Evolutionary conservation across 345 rosid genomes (phyloP).

Genomic region (Eucalyptus paniculata): DNA sequence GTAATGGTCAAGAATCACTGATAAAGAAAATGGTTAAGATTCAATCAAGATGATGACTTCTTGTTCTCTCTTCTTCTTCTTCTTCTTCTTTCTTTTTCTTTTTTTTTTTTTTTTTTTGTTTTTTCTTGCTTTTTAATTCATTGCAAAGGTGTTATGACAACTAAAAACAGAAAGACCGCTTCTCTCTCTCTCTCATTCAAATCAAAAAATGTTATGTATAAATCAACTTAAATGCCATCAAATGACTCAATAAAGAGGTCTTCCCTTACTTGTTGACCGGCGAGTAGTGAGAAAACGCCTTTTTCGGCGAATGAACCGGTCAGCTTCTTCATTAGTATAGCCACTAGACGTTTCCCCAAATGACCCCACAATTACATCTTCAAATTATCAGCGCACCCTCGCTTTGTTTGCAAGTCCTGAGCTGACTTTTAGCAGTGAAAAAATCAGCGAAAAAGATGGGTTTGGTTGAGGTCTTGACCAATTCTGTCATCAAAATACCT

Average conservation of each 20-base stretch:
- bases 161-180: not conserved
- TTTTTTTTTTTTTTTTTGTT: not conserved
- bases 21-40: not conserved
- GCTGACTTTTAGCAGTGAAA: not conserved
- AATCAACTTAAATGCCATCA: not conserved
- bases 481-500: not conserved
- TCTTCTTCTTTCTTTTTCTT: not conserved
- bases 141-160: not conserved
- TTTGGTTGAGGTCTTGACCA: not conserved
- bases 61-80: not conserved
- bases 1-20: not conserved
- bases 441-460: not conserved
- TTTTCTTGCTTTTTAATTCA: not conserved
- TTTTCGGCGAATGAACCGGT: not conserved
- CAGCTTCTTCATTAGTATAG: not conserved
- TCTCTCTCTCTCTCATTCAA: not conserved
- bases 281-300: not conserved
- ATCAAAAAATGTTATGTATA: not conserved
- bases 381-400: not conserved
- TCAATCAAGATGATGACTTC: not conserved
- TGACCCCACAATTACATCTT: not conserved
- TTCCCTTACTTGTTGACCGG: not conserved
- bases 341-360: not conserved
- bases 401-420: not conserved
- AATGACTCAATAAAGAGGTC: not conserved